Base-by-base conservation (phyloP, 306 rosid species). In the Rubus parviflorus region DNA sequence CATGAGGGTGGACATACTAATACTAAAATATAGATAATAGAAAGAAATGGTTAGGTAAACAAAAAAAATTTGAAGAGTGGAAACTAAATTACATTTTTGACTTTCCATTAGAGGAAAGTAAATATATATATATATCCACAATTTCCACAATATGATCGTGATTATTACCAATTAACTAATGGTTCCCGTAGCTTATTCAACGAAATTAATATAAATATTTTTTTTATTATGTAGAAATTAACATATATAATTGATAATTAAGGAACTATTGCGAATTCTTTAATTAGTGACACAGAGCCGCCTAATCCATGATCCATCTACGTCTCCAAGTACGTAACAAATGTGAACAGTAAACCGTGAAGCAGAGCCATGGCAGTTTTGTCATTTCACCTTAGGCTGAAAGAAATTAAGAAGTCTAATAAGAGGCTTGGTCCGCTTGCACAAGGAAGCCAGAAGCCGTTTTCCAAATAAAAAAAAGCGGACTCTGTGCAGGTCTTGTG, bases 401-500 rank as follows among this genome's bases (percentile, higher is more conserved):
- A 22, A 23, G 4, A 4, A 65, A n/a, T n/a, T n/a, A n/a, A 16
- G 19, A 40, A 65, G 47, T 42, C 46, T 42, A 5, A 42, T 42
- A 20, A 3, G 75, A 38, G 76, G 65, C 45, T 68, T 10, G 41
- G 7, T 35, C 68, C 47, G 45, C 57, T 25, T 62, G 30, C 41
- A 23, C 56, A 67, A 74, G 52, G 70, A 64, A 23, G 70, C 56
- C 76, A 23, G 35, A 14, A 56, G 51, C 49, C 8, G 65, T 72
- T 72, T 53, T n/a, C 48, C 52, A 15, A 22, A 35, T 19, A 8
- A 16, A 20, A 43, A 42, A 53, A 45, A 57, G 46, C 54, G 20
- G 62, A 15, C 77, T 56, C 69, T 65, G 25, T 65, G 48, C 80
- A 69, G 76, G 74, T 77, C 84, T 73, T 78, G 74, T 79, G 40